Conservation (phyloP, 331 rosid genomes). For the Prunus yedoensis region DNA sequence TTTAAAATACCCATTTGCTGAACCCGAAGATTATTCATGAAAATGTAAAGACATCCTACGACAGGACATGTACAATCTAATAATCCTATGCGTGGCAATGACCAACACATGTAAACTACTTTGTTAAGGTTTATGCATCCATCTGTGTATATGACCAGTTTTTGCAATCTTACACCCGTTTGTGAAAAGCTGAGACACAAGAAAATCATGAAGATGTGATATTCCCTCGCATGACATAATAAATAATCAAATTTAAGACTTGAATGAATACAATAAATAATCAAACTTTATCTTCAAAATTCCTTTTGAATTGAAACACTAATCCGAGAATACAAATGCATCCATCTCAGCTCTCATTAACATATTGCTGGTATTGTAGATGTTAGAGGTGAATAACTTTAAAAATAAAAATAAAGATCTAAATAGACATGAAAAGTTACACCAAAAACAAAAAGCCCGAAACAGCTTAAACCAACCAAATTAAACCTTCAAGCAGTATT, state of each 20-base stretch:
- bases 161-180: no score
- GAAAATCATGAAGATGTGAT: no score
- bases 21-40: conserved; percentile 68
- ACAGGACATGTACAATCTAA: background rate
- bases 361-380: conserved; percentile 34
- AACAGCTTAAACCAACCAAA: conserved; percentile 47
- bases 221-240: no score
- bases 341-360: conserved; percentile 18
- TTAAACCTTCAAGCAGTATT: conserved; percentile 37
- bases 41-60: background rate
- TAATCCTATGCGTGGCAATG: background rate
- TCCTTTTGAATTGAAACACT: conserved; percentile 33
- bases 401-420: conserved; percentile 7
- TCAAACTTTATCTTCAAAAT: conserved; percentile 29
- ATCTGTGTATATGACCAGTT: no score
- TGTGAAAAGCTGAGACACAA: no score
- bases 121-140: background rate
- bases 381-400: conserved; percentile 27
- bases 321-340: conserved; percentile 35
- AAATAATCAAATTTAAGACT: background rate
- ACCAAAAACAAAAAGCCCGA: conserved; percentile 30
- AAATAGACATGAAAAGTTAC: conserved; percentile 20
- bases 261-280: background rate
- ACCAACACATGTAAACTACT: background rate
- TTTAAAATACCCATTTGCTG: conserved; percentile 66